A percentile compares a stretch with the other conserved stretches of the same genome.
Evolutionary conservation across 495 filamentous ascomycete species (phyloP).

Genomic region (Trichoderma parareesei): DNA sequence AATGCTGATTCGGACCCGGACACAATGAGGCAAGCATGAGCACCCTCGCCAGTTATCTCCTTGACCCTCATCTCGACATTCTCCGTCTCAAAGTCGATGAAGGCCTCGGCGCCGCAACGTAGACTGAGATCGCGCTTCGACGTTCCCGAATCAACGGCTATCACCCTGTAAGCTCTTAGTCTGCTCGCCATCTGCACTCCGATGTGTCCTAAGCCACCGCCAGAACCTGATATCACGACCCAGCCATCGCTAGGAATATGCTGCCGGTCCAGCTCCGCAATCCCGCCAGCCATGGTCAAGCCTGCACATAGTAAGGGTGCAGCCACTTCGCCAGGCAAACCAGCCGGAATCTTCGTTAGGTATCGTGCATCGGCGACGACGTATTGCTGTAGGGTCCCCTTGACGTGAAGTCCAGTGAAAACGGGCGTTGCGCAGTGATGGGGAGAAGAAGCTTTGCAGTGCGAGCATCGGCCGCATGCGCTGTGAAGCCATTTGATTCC

Average conservation of each 20-base stretch:
- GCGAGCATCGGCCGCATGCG: conserved; percentile 7
- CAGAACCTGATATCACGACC: conserved; percentile 57
- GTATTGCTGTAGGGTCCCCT: conserved; percentile 65
- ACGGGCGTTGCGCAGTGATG: conserved; percentile 9
- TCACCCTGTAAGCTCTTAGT: conserved; percentile 55
- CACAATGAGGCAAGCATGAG: conserved; percentile 48
- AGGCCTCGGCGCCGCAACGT: conserved; percentile 54
- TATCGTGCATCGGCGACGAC: conserved; percentile 51
- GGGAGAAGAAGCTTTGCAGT: not conserved
- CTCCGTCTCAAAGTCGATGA: conserved; percentile 44
- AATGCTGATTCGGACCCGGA: conserved; percentile 10
- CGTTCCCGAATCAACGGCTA: conserved; percentile 56
- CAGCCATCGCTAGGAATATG: conserved; percentile 42
- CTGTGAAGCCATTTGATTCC: conserved; percentile 34
- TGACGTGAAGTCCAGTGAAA: conserved; percentile 20
- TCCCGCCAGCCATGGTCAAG: conserved; percentile 27
- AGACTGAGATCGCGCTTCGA: conserved; percentile 48
- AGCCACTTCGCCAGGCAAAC: conserved; percentile 43
- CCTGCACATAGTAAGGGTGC: conserved; percentile 56
- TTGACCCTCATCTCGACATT: conserved; percentile 44
- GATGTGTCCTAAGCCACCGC: conserved; percentile 56
- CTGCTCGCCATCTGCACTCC: conserved; percentile 50
- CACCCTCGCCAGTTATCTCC: conserved; percentile 49
- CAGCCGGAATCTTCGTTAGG: conserved; percentile 58
- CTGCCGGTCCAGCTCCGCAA: conserved; percentile 4